Evolutionary conservation across 345 rosid species (phyloP).

Genomic region (Euphorbia tirucalli): DNA sequence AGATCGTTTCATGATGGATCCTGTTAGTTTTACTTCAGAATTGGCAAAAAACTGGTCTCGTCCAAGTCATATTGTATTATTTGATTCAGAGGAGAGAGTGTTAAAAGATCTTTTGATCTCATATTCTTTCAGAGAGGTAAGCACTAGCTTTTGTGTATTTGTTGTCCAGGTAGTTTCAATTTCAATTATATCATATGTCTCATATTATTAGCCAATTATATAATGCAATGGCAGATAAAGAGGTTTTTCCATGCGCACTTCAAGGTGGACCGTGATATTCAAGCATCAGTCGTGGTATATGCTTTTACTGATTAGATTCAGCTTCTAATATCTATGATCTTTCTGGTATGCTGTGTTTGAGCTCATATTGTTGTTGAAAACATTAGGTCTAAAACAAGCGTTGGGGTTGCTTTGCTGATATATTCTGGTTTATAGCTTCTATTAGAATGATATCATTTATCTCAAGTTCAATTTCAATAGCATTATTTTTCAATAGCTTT

Average conservation of each 20-base stretch:
- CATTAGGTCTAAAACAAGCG: no score
- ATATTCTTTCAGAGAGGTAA: constrained; percentile 79
- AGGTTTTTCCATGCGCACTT: constrained; percentile 93
- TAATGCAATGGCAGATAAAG: constrained; percentile 39
- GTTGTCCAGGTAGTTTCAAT: background rate
- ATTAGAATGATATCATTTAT: background rate
- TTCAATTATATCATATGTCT: background rate
- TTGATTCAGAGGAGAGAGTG: constrained; percentile 62
- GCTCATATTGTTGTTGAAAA: background rate
- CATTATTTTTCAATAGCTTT: no score
- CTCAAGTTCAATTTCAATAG: background rate
- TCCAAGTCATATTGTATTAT: constrained; percentile 74
- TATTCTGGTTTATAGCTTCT: background rate
- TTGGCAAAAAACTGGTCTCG: constrained; percentile 56
- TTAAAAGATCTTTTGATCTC: constrained; percentile 51
- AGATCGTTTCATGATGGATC: constrained; percentile 69
- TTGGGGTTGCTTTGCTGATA: no score
- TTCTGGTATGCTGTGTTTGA: background rate
- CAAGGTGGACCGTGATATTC: no score
- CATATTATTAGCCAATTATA: background rate
- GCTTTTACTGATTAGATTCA: constrained; percentile 12
- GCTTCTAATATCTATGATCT: background rate
- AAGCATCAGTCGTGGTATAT: no score
- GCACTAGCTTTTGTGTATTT: no score
- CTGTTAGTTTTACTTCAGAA: constrained; percentile 53